Evolutionary conservation across 768 basidiomycete species (phyloP), one percentile per base, ranked within the genome.

Genomic region (Daedaleopsis nitida): DNA sequence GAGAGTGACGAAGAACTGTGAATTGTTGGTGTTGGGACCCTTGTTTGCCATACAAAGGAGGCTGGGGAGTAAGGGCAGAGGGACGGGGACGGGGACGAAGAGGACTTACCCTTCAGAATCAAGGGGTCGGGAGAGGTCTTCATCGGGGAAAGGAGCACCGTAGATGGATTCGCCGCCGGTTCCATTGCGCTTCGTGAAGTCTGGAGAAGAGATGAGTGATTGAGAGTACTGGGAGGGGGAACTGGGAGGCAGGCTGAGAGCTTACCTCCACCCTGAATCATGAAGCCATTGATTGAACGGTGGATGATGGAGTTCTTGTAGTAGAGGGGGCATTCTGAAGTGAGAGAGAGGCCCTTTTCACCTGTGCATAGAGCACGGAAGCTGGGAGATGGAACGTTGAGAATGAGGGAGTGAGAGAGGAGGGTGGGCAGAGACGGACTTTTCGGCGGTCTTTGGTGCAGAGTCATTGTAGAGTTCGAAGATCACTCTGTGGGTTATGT

Each of bases 41-140:
- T 83, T 83, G 72, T 96, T 96, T 11, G 94, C 94, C 94, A 96
- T 96, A 68, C 91, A 92, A 12, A 96, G 77, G 27, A 96, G 75
- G 13, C 86, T 87, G 65, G 7, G 6, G 49, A 17, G 12, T 55
- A 17, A 39, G 42, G 19, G 23, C 8, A 11, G 17, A 38, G 7
- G 23, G 7, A 13, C 12, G 14, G 1, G 24, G 23, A n/a, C 37
- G 19, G n/a, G 11, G 14, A 17, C 21, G n/a, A 32, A 45, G 39
- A 65, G 23, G 50, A 74, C 80, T 55, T 37, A 85, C 75, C 87
- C 92, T 69, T 85, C 83, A 0, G 83, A 73, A 65, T 94, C 89
- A 21, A 92, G 74, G 0, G 83, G 78, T 35, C 78, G 80, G 44
- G 78, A 76, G 35, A 94, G 76, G 69, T 92, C 84, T 73, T 96